Conservation (phyloP, 139 green algal species). For the Diplosphaera chodatii region DNA sequence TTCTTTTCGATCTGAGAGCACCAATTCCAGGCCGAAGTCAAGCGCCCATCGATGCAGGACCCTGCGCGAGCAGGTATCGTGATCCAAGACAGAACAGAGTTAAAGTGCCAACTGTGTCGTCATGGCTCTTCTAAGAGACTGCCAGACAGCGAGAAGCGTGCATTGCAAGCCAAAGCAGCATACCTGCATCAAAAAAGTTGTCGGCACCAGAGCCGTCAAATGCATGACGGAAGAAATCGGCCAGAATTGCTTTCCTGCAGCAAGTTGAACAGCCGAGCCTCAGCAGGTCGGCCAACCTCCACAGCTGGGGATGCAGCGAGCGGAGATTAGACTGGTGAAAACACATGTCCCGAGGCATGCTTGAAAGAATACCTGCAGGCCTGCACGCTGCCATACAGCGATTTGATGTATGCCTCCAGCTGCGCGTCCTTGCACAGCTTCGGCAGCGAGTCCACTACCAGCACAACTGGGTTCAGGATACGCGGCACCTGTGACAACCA, state of each 20-base stretch:
- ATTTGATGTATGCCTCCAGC: slow-evolving; percentile 42
- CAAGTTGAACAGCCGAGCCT: not conserved
- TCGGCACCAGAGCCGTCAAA: slow-evolving; percentile 86
- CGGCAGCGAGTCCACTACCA: slow-evolving; percentile 79
- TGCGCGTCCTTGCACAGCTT: slow-evolving; percentile 46
- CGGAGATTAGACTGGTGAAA: no score
- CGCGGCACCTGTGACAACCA: slow-evolving; percentile 85
- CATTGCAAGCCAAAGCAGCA: no score
- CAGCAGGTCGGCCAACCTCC: not conserved
- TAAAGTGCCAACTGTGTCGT: no score
- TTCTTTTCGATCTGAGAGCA: slow-evolving; percentile 76
- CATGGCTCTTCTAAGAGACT: no score
- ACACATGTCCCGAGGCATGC: no score
- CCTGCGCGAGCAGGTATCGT: no score
- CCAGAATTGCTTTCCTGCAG: slow-evolving; percentile 58
- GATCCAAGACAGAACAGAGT: no score
- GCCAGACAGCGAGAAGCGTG: no score
- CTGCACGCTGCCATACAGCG: slow-evolving; percentile 58
- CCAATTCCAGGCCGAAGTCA: slow-evolving; percentile 94
- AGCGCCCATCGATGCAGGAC: slow-evolving; percentile 86
- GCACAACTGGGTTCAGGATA: slow-evolving; percentile 87
- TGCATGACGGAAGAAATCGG: slow-evolving; percentile 90
- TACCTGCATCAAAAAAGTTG: slow-evolving; percentile 88
- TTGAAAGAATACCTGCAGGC: slow-evolving; percentile 17
- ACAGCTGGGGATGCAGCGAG: no score